Conservation (phyloP, 495 filamentous ascomycete species). For the Letharia lupina region DNA sequence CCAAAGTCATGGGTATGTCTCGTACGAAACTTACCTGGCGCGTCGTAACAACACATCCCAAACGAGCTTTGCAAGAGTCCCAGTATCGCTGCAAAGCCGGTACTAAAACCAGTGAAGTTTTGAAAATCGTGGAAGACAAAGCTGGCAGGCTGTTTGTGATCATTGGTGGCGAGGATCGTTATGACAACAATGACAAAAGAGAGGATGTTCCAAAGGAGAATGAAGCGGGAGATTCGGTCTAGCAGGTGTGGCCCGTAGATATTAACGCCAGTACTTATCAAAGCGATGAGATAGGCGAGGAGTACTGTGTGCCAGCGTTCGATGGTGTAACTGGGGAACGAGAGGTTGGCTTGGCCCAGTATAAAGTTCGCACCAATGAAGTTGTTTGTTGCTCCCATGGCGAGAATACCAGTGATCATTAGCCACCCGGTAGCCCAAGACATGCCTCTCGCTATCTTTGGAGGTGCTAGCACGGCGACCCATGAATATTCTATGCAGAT, state of each 20-base stretch:
- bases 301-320: slow-evolving; percentile 51
- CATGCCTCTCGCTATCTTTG: slow-evolving; percentile 39
- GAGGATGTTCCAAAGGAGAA: slow-evolving; percentile 47
- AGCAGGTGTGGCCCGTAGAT: slow-evolving; percentile 44
- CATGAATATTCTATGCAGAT: slow-evolving; percentile 39
- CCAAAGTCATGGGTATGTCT: slow-evolving; percentile 29
- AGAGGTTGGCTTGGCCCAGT: slow-evolving; percentile 46
- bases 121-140: slow-evolving; percentile 53
- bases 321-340: slow-evolving; percentile 44
- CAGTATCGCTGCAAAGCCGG: slow-evolving; percentile 44
- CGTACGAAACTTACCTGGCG: slow-evolving; percentile 19
- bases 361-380: slow-evolving; percentile 50
- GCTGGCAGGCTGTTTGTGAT: slow-evolving; percentile 46
- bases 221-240: slow-evolving; percentile 43
- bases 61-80: slow-evolving; percentile 51
- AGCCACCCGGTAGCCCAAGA: slow-evolving; percentile 48
- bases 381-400: slow-evolving; percentile 52
- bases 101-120: slow-evolving; percentile 46
- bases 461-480: slow-evolving; percentile 48
- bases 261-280: slow-evolving; percentile 39
- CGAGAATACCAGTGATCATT: slow-evolving; percentile 44
- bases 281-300: slow-evolving; percentile 41
- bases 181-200: slow-evolving; percentile 45
- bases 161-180: slow-evolving; percentile 45
- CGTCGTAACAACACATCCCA: slow-evolving; percentile 46